A percentile compares a stretch with the other conserved stretches of the same genome.
Conservation (phyloP, 2,329 filamentous ascomycete genomes). For the Lomentospora prolificans region DNA sequence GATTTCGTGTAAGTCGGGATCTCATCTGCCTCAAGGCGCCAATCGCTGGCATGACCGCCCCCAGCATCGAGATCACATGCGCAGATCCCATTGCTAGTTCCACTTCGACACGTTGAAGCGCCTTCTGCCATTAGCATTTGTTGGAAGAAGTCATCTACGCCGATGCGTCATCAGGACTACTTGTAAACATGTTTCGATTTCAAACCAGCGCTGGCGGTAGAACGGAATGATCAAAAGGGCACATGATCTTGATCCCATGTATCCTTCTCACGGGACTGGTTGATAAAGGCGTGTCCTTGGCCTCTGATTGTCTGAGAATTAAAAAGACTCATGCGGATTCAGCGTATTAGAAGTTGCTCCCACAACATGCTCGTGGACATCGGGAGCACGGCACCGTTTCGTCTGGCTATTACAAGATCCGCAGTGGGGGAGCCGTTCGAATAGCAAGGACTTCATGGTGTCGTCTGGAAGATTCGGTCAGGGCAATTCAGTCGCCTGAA, state of each 20-base stretch:
- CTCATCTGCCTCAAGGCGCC: not conserved
- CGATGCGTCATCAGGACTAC: not conserved
- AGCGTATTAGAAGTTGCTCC: not conserved
- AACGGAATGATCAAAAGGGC: not conserved
- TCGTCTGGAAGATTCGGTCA: conserved; percentile 1
- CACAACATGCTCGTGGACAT: not conserved
- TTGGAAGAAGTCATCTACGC: not conserved
- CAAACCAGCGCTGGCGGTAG: not conserved
- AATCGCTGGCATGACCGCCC: not conserved
- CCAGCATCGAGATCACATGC: not conserved
- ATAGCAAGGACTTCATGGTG: not conserved
- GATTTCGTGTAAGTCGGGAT: not conserved
- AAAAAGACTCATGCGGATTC: not conserved
- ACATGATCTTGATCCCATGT: not conserved
- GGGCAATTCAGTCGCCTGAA: not conserved
- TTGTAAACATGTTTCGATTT: not conserved
- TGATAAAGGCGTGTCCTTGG: not conserved
- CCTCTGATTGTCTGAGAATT: not conserved
- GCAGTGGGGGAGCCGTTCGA: too few species aligned
- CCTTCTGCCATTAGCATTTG: not conserved
- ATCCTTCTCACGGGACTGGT: not conserved
- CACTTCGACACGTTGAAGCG: not conserved
- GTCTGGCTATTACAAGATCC: too few species aligned
- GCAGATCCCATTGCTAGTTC: not conserved
- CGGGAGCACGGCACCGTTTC: too few species aligned